phyloP scores from a whole-genome alignment of 805 yeast species.

The Starmerella scarabaei region DNA sequence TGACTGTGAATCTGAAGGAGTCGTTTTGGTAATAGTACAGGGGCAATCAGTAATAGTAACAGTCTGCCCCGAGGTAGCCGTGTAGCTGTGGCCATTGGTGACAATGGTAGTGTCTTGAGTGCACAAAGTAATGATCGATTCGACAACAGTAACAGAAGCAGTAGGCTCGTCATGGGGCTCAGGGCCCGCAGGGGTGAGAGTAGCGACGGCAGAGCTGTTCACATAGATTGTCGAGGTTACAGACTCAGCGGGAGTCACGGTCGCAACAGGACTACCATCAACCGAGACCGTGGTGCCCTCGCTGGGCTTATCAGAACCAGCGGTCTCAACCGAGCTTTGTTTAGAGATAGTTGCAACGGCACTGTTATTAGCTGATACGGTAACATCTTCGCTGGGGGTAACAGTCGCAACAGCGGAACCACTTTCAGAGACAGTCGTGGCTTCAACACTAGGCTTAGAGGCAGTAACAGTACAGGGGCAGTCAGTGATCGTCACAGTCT shows the following conservation, averaged over 20 bases:
- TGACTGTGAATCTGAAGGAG: no score
- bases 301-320: not conserved
- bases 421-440: no score
- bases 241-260: not conserved
- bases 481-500: constrained; percentile 57
- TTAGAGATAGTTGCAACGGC: not conserved
- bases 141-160: constrained; percentile 7
- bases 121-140: constrained; percentile 37
- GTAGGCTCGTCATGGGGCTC: no score
- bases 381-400: no score
- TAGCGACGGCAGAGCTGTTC: no score
- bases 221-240: not conserved
- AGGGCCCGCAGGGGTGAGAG: no score
- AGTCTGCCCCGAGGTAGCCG: constrained; percentile 59
- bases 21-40: not conserved
- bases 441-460: no score
- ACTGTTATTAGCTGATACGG: not conserved
- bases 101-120: constrained; percentile 50
- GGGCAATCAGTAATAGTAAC: constrained; percentile 44
- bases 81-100: constrained; percentile 50
- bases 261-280: not conserved
- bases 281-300: not conserved
- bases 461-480: constrained; percentile 9
- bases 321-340: not conserved
- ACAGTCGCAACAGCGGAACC: not conserved